A percentile compares a stretch with the other conserved stretches of the same genome.
Evolutionary conservation across 371 early-diverging fungal species (phyloP).

Genomic region (Umbelopsis sp.): DNA sequence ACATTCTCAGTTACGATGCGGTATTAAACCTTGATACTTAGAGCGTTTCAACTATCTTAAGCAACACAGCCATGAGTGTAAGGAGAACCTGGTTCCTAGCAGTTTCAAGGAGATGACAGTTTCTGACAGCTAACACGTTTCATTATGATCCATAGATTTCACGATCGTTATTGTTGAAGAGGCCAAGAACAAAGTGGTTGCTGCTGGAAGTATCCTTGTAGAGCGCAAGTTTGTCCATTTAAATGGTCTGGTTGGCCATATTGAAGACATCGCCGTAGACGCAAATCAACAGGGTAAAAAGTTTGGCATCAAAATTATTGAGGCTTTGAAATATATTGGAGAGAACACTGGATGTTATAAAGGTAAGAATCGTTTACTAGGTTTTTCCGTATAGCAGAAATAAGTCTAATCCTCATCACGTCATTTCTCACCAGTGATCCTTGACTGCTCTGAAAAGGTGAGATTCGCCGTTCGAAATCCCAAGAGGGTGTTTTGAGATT

Average conservation of each 20-base stretch:
- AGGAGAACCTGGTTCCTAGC: constrained; percentile 27
- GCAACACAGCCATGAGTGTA: constrained; percentile 76
- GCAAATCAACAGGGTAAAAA: constrained; percentile 94
- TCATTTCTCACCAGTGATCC: constrained; percentile 33
- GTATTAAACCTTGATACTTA: constrained; percentile 18
- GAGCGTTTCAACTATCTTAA: constrained; percentile 78
- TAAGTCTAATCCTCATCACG: background rate
- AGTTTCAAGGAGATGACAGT: background rate
- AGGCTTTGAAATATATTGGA: constrained; percentile 74
- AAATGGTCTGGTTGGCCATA: constrained; percentile 84
- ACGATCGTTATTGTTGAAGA: constrained; percentile 86
- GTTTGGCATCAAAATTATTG: constrained; percentile 73
- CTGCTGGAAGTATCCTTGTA: constrained; percentile 92
- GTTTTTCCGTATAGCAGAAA: background rate
- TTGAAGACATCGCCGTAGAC: constrained; percentile 95
- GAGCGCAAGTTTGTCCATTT: constrained; percentile 96
- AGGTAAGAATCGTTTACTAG: constrained; percentile 25
- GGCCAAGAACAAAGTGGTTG: constrained; percentile 70
- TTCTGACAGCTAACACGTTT: background rate
- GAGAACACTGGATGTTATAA: constrained; percentile 71
- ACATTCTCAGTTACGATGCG: background rate
- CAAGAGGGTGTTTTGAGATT: background rate
- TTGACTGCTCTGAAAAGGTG: constrained; percentile 56
- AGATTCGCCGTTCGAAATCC: background rate
- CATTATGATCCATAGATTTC: constrained; percentile 49